These are phyloP conservation scores for Garcia nutans DNA, from an alignment of 345 rosid species.

Conservation along the genomic window DNA sequence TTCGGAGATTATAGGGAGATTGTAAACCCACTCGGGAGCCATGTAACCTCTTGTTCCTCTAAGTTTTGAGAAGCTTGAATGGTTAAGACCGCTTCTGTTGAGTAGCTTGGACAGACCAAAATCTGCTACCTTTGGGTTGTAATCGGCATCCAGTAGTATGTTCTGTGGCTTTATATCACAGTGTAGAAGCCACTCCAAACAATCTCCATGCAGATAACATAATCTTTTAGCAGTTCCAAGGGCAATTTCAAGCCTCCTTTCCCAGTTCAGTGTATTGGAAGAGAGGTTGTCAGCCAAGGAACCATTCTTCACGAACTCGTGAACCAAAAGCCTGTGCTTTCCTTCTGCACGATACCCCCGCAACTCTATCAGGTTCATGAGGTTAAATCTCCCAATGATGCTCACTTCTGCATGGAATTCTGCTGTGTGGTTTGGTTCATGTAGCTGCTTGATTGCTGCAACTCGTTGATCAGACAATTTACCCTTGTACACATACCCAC, in stretches of 20 bases:
- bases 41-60: slow-evolving; percentile 34
- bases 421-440: slow-evolving; percentile 25
- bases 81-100: not conserved
- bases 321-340: slow-evolving; percentile 27
- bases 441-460: slow-evolving; percentile 29
- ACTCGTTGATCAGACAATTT: slow-evolving; percentile 12
- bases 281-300: slow-evolving; percentile 9
- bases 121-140: slow-evolving; percentile 12
- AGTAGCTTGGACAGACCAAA: slow-evolving; percentile 6
- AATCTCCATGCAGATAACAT: slow-evolving; percentile 15
- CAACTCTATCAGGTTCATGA: slow-evolving; percentile 34
- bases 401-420: slow-evolving; percentile 38
- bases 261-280: not conserved
- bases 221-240: slow-evolving; percentile 13
- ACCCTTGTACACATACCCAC: slow-evolving; percentile 31
- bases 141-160: slow-evolving; percentile 9
- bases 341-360: slow-evolving; percentile 30
- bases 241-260: slow-evolving; percentile 5
- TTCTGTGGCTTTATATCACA: slow-evolving; percentile 17
- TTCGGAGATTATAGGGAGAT: slow-evolving; percentile 29
- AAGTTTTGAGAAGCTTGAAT: slow-evolving; percentile 18
- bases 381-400: slow-evolving; percentile 38
- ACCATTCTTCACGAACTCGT: slow-evolving; percentile 14
- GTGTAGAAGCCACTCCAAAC: slow-evolving; percentile 18
- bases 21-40: slow-evolving; percentile 31